Percentiles rank a stretch among this genome's conserved stretches.
phyloP scores from a whole-genome alignment of 805 yeast species.

The Yarrowia divulgata region DNA sequence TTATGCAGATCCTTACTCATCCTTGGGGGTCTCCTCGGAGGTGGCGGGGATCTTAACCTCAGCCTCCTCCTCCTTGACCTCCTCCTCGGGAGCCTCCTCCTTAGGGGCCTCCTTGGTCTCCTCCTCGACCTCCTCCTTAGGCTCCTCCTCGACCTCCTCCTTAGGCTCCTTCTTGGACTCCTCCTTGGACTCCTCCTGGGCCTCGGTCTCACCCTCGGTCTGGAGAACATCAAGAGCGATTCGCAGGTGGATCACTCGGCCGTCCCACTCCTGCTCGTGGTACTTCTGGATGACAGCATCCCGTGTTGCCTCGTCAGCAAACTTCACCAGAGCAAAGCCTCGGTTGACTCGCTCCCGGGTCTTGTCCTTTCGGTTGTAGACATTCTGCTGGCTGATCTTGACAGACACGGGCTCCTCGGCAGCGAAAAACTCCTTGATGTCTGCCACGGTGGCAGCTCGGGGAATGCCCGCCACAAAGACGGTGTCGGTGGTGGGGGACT shows the following conservation, averaged over 20 bases:
- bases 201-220: constrained; percentile 29
- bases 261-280: constrained; percentile 70
- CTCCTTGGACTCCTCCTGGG: constrained; percentile 1
- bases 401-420: constrained; percentile 50
- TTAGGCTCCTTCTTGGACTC: neutral
- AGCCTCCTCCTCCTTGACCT: neutral
- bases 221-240: constrained; percentile 60
- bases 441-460: constrained; percentile 57
- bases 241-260: constrained; percentile 59
- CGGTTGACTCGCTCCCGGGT: constrained; percentile 42
- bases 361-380: constrained; percentile 42
- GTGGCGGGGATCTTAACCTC: neutral
- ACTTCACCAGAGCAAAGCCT: constrained; percentile 62
- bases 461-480: constrained; percentile 69
- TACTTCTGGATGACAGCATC: constrained; percentile 73
- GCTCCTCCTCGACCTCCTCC: neutral
- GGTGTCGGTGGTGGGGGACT: constrained; percentile 59
- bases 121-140: constrained; percentile 5
- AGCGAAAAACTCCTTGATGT: constrained; percentile 55
- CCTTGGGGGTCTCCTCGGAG: constrained; percentile 13
- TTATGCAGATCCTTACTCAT: constrained; percentile 34
- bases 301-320: constrained; percentile 67
- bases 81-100: neutral
- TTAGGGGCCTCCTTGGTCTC: neutral
- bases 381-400: constrained; percentile 40